phyloP scores from a whole-genome alignment of 2,329 filamentous ascomycete genomes.

The Helicocarpus griseus region DNA sequence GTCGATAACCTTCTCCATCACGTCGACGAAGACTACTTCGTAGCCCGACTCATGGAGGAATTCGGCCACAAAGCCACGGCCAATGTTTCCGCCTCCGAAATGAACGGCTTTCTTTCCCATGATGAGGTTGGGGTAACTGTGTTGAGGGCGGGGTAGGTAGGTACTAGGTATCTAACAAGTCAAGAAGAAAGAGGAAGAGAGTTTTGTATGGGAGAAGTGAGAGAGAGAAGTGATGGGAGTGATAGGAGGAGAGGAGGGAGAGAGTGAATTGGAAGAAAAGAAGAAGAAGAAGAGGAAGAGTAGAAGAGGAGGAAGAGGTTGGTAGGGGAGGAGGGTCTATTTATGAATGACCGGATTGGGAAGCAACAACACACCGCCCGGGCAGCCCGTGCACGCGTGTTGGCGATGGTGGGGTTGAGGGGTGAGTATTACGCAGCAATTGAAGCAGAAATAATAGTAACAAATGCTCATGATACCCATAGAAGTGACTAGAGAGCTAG shows the following conservation, averaged over 20 bases:
- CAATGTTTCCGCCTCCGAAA: slow-evolving; percentile 81
- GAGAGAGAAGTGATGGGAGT: not conserved
- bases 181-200: not conserved
- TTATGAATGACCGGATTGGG: not conserved
- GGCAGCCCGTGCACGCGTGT: no score
- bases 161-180: not conserved
- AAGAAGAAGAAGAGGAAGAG: not conserved
- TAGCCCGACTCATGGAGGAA: slow-evolving; percentile 93
- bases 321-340: not conserved
- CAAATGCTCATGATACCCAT: not conserved
- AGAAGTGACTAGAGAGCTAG: not conserved
- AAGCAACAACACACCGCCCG: not conserved
- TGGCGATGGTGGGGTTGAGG: no score
- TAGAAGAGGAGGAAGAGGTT: not conserved
- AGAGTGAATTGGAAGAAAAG: not conserved
- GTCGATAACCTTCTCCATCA: slow-evolving; percentile 74
- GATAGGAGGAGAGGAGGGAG: not conserved
- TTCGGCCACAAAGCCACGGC: slow-evolving; percentile 77
- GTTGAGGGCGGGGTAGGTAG: not conserved
- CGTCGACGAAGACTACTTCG: slow-evolving; percentile 93
- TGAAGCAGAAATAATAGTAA: no score
- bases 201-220: not conserved
- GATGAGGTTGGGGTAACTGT: slow-evolving; percentile 5
- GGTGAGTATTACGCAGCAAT: no score
- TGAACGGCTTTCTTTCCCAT: slow-evolving; percentile 60